Evolutionary conservation across 768 basidiomycete species (phyloP).

Genomic region (Auriscalpium orientale): DNA sequence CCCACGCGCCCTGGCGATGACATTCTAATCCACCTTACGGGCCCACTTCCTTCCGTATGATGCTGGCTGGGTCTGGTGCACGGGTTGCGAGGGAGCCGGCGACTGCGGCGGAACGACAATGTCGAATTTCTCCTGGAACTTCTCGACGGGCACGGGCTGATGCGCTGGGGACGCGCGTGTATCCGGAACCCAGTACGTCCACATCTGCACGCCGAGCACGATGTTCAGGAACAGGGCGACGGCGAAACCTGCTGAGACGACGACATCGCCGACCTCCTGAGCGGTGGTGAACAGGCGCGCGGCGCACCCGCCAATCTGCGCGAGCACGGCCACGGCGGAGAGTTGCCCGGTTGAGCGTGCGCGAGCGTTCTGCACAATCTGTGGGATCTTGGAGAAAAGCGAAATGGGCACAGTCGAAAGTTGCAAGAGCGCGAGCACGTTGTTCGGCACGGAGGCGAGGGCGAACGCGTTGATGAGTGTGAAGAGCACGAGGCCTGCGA

Average conservation of each 20-base stretch:
- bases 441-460: conserved; percentile 41
- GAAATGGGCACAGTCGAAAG: conserved; percentile 84
- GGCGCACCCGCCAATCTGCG: conserved; percentile 82
- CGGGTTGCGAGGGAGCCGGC: conserved; percentile 29
- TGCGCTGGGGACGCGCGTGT: conserved; percentile 16
- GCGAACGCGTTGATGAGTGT: conserved; percentile 29
- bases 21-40: conserved; percentile 56
- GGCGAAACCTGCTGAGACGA: conserved; percentile 79
- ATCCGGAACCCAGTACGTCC: conserved; percentile 70
- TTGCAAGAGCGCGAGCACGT: conserved; percentile 63
- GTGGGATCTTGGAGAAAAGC: conserved; percentile 89
- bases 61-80: conserved; percentile 32
- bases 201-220: conserved; percentile 80
- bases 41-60: conserved; percentile 57
- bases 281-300: conserved; percentile 92
- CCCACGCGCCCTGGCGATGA: neutral
- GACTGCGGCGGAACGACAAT: conserved; percentile 36
- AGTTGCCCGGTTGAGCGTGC: conserved; percentile 85
- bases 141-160: conserved; percentile 17
- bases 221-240: conserved; percentile 78
- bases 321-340: conserved; percentile 84
- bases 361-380: conserved; percentile 77
- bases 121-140: conserved; percentile 26
- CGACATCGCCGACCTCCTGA: conserved; percentile 76
- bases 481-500: conserved; percentile 26